phyloP scores from a whole-genome alignment of 306 rosid genomes.

The Prunus padus region DNA sequence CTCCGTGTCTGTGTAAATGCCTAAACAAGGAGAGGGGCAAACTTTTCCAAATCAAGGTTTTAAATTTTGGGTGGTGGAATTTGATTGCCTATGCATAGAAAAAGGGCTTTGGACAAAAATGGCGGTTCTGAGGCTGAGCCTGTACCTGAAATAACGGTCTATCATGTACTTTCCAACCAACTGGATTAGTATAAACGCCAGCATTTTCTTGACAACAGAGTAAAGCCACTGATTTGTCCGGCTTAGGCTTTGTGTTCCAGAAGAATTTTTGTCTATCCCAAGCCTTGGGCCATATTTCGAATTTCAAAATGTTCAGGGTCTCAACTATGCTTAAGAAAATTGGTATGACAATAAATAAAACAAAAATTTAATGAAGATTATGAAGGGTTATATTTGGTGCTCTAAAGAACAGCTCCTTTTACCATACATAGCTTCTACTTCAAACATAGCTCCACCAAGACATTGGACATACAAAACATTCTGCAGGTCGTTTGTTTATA shows the following conservation, averaged over 20 bases:
- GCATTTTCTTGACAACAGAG: constrained; percentile 3
- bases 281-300: neutral
- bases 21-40: constrained; percentile 2
- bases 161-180: constrained; percentile 43
- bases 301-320: neutral
- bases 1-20: neutral
- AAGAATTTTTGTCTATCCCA: neutral
- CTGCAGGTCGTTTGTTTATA: neutral
- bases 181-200: constrained; percentile 1
- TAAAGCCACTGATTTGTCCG: neutral
- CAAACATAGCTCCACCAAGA: neutral
- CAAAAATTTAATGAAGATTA: too few species aligned
- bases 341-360: too few species aligned
- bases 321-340: too few species aligned
- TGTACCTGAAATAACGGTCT: constrained; percentile 70
- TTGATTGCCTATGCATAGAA: constrained; percentile 45
- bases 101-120: constrained; percentile 16
- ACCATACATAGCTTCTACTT: neutral
- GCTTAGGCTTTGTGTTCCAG: neutral
- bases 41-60: constrained; percentile 30
- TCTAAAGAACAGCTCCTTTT: neutral
- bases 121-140: constrained; percentile 19
- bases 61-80: constrained; percentile 48
- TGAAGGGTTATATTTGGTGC: too few species aligned
- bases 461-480: neutral